These are phyloP conservation scores for Amauroascus verrucosus DNA, from an alignment of 2,329 filamentous ascomycete genomes.

Conservation along the genomic window DNA sequence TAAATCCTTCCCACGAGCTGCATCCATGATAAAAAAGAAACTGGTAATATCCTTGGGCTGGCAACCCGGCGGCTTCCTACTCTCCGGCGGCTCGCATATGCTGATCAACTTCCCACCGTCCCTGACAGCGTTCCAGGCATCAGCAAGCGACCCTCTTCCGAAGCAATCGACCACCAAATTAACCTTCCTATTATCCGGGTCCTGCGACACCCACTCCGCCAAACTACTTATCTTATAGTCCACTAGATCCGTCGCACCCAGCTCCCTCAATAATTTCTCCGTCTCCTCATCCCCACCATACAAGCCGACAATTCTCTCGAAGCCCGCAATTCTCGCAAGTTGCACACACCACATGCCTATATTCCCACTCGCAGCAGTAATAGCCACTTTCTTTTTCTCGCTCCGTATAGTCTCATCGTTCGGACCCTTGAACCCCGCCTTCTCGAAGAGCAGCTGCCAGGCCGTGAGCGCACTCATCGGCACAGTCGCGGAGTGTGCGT, in stretches of 20 bases:
- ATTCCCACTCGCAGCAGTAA: constrained; percentile 38
- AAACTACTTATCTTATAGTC: constrained; percentile 27
- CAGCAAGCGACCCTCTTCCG: constrained; percentile 30
- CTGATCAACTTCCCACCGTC: constrained; percentile 19
- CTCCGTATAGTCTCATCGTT: constrained; percentile 8
- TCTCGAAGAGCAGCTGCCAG: constrained; percentile 38
- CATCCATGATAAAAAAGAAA: constrained; percentile 37
- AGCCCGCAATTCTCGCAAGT: constrained; percentile 25
- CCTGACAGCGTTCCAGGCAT: constrained; percentile 36
- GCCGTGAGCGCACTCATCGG: constrained; percentile 33
- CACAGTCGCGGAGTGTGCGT: constrained; percentile 29
- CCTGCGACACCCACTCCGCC: constrained; percentile 25
- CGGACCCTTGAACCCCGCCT: constrained; percentile 20
- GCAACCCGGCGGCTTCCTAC: constrained; percentile 22
- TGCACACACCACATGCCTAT: constrained; percentile 37
- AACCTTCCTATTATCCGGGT: constrained; percentile 23
- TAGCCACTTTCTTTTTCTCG: constrained; percentile 31
- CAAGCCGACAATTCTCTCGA: constrained; percentile 31
- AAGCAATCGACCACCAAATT: constrained; percentile 40
- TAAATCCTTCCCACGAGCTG: constrained; percentile 28
- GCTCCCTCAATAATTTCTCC: constrained; percentile 27
- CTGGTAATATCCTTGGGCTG: constrained; percentile 23
- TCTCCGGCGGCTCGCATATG: constrained; percentile 7
- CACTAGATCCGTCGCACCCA: constrained; percentile 36
- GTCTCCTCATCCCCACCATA: constrained; percentile 30